A percentile compares a stretch with the other conserved stretches of the same genome.
Conservation (phyloP, 2,329 filamentous ascomycete species). For the Cercospora janseana region DNA sequence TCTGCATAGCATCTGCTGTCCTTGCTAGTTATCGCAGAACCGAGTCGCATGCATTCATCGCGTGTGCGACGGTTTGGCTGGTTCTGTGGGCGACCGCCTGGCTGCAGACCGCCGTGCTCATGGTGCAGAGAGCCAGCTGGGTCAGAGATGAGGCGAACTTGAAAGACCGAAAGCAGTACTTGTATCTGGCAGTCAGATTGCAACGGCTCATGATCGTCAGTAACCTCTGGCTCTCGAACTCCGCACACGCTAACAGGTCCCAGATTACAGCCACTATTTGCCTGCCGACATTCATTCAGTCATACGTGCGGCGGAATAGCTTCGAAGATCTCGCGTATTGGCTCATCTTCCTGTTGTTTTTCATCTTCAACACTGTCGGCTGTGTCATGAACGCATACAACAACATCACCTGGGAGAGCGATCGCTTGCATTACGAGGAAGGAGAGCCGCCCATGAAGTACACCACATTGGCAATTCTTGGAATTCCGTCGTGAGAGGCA, state of each 20-base stretch:
- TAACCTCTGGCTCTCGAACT: background rate
- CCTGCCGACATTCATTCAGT: slow-evolving; percentile 36
- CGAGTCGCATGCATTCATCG: slow-evolving; percentile 29
- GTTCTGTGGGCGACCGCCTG: slow-evolving; percentile 36
- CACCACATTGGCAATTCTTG: slow-evolving; percentile 32
- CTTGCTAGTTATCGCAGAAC: slow-evolving; percentile 27
- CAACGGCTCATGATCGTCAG: slow-evolving; percentile 36
- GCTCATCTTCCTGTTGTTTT: slow-evolving; percentile 38
- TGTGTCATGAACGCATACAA: slow-evolving; percentile 41
- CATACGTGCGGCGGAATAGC: slow-evolving; percentile 32
- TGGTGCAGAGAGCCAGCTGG: slow-evolving; percentile 38
- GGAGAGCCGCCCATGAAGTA: slow-evolving; percentile 31
- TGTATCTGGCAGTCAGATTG: slow-evolving; percentile 36
- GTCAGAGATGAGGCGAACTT: slow-evolving; percentile 36
- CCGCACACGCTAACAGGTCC: slow-evolving; percentile 6
- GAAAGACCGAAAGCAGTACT: slow-evolving; percentile 34
- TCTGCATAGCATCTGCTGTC: slow-evolving; percentile 33
- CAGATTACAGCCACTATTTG: slow-evolving; percentile 36
- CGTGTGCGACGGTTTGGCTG: slow-evolving; percentile 28
- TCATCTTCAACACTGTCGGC: slow-evolving; percentile 38
- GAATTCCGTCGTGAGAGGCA: slow-evolving; percentile 25
- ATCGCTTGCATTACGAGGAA: slow-evolving; percentile 35
- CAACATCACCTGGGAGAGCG: slow-evolving; percentile 38
- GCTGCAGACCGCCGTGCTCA: slow-evolving; percentile 36
- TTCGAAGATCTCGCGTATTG: slow-evolving; percentile 35